A percentile compares a stretch with the other conserved stretches of the same genome.
Conservation (phyloP, 2,329 filamentous ascomycete species). For the Blastomyces gilchristii region DNA sequence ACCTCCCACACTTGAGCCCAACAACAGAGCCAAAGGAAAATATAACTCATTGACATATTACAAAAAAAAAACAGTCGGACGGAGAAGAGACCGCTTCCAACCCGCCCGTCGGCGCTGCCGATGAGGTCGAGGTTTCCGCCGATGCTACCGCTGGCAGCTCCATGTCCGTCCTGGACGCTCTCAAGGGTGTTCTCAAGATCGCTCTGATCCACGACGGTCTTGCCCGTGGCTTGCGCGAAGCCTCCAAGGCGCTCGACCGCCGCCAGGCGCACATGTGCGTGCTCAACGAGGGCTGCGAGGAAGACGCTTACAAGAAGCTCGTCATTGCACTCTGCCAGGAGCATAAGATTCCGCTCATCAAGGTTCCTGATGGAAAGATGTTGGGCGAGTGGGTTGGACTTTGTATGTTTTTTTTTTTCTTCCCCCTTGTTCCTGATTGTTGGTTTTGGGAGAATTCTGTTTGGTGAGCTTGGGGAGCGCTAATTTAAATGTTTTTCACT, state of each 20-base stretch:
- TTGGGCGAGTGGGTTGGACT: constrained; percentile 99
- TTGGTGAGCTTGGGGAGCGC: constrained; percentile 7
- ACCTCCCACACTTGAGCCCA: neutral
- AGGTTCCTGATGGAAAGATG: constrained; percentile 99
- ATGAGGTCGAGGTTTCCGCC: constrained; percentile 92
- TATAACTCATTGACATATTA: neutral
- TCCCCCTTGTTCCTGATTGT: constrained; percentile 9
- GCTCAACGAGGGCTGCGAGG: constrained; percentile 98
- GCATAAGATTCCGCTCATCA: constrained; percentile 99
- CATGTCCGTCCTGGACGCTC: constrained; percentile 96
- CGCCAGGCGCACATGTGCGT: constrained; percentile 99
- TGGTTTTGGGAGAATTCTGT: neutral
- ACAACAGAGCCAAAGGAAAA: constrained; percentile 5
- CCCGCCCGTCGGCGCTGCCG: constrained; percentile 56
- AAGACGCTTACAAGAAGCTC: constrained; percentile 99
- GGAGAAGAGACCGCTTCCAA: constrained; percentile 93
- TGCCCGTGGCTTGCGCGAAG: constrained; percentile 94
- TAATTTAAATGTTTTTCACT: constrained; percentile 6
- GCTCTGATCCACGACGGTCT: constrained; percentile 99
- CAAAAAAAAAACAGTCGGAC: constrained; percentile 60
- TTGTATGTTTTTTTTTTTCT: constrained; percentile 56
- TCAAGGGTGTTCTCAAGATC: constrained; percentile 98
- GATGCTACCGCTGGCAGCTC: constrained; percentile 65
- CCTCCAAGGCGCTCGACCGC: constrained; percentile 95
- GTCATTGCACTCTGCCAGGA: constrained; percentile 97